Conservation (phyloP, 1,139 yeast genomes). For the Saccharomycopsis phalli region DNA sequence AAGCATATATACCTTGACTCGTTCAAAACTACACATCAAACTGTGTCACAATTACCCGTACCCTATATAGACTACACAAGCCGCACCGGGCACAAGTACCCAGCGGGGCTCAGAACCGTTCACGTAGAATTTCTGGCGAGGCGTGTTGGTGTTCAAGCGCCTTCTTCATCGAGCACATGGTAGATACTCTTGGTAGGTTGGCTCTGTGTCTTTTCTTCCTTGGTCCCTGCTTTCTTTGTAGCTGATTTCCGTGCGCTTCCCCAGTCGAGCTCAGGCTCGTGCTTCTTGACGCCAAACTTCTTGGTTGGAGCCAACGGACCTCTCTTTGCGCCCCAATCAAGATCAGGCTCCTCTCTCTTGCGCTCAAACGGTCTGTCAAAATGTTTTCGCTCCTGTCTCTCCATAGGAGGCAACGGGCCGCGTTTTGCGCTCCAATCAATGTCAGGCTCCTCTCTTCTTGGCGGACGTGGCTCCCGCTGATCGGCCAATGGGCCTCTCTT, state of each 20-base stretch:
- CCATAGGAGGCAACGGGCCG: constrained; percentile 26
- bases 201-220: constrained; percentile 2
- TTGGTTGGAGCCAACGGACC: constrained; percentile 25
- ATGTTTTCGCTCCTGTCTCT: constrained; percentile 21
- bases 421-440: constrained; percentile 29
- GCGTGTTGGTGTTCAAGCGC: too few relatives aligned
- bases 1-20: too few relatives aligned
- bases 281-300: constrained; percentile 13
- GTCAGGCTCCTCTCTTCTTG: constrained; percentile 36
- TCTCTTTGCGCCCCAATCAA: constrained; percentile 36
- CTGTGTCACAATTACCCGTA: too few relatives aligned
- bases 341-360: constrained; percentile 35
- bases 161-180: constrained; percentile 32
- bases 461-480: constrained; percentile 28
- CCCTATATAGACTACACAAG: too few relatives aligned
- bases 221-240: constrained; percentile 1
- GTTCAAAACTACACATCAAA: too few relatives aligned
- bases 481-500: constrained; percentile 31
- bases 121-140: too few relatives aligned
- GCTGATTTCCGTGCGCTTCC: constrained; percentile 18
- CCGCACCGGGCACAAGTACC: too few relatives aligned
- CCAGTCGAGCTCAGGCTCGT: constrained; percentile 18
- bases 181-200: constrained; percentile 12
- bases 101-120: too few relatives aligned
- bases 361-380: constrained; percentile 28